phyloP scores from a whole-genome alignment of 495 filamentous ascomycete genomes.

The Neurospora sublineolata region DNA sequence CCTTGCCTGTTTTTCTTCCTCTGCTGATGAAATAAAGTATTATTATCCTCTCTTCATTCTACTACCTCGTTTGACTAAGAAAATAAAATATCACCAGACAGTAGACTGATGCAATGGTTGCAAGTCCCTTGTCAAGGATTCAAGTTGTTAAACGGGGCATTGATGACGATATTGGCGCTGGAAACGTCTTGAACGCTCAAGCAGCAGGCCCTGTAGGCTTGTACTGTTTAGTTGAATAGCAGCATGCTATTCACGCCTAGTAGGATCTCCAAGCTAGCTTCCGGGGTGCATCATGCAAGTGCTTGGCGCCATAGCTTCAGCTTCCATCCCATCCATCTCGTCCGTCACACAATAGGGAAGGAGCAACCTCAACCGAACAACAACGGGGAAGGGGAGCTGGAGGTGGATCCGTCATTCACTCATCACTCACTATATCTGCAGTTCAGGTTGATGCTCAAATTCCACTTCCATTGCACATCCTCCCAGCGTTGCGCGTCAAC shows the following conservation, averaged over 20 bases:
- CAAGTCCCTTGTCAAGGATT: background rate
- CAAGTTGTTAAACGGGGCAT: background rate
- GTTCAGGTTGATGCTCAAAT: background rate
- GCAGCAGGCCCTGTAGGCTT: background rate
- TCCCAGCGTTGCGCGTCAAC: background rate
- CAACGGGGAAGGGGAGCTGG: background rate
- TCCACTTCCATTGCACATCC: background rate
- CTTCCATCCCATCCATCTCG: background rate
- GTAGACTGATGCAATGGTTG: background rate
- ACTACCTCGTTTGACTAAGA: background rate
- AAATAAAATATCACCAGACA: background rate
- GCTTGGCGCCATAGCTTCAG: background rate
- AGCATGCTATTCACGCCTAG: background rate
- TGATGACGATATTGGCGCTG: background rate
- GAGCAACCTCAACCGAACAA: background rate
- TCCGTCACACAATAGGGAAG: background rate
- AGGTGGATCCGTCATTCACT: background rate
- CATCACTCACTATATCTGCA: background rate
- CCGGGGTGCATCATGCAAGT: background rate
- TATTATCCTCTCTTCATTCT: background rate
- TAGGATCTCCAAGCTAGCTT: background rate
- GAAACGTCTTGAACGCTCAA: background rate
- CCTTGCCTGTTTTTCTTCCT: background rate
- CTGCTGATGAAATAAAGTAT: background rate
- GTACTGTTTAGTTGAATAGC: background rate